A percentile compares a stretch with the other conserved stretches of the same genome.
Conservation (phyloP, 2,329 filamentous ascomycete genomes). For the Blastomyces gilchristii region DNA sequence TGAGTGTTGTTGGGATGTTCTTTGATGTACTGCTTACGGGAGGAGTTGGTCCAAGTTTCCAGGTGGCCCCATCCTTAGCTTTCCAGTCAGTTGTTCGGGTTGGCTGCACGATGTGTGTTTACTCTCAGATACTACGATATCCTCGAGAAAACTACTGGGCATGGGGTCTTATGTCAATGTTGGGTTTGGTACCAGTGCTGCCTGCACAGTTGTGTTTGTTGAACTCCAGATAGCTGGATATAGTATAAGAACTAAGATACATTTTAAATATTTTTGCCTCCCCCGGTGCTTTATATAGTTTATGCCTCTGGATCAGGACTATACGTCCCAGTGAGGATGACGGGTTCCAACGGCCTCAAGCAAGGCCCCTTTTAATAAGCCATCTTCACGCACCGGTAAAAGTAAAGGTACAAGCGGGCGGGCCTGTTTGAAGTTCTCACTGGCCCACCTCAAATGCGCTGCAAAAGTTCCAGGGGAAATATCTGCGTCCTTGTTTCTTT, state of each 20-base stretch:
- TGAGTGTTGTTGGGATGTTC: background rate
- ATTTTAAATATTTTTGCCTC: background rate
- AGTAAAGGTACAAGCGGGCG: background rate
- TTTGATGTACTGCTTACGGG: background rate
- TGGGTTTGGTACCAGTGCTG: constrained; percentile 4
- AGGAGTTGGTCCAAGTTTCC: background rate
- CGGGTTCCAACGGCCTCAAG: background rate
- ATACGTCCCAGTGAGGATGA: background rate
- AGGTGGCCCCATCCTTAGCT: background rate
- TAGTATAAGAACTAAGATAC: background rate
- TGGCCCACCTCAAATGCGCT: constrained; percentile 8
- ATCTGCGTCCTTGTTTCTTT: constrained; percentile 25
- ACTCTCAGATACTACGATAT: constrained; percentile 5
- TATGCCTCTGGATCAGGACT: background rate
- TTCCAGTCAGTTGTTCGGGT: background rate
- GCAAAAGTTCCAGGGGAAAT: constrained; percentile 14
- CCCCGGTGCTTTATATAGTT: background rate
- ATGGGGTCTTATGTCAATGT: constrained; percentile 5
- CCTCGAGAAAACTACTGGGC: constrained; percentile 4
- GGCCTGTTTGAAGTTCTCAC: constrained; percentile 6
- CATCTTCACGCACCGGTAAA: background rate
- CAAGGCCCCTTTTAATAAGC: background rate
- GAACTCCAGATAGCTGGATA: background rate
- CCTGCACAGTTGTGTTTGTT: background rate
- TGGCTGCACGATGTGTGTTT: constrained; percentile 1